These are phyloP conservation scores for Vitis rotundifolia DNA, from an alignment of 164 flowering plant genomes.

Conservation along the genomic window DNA sequence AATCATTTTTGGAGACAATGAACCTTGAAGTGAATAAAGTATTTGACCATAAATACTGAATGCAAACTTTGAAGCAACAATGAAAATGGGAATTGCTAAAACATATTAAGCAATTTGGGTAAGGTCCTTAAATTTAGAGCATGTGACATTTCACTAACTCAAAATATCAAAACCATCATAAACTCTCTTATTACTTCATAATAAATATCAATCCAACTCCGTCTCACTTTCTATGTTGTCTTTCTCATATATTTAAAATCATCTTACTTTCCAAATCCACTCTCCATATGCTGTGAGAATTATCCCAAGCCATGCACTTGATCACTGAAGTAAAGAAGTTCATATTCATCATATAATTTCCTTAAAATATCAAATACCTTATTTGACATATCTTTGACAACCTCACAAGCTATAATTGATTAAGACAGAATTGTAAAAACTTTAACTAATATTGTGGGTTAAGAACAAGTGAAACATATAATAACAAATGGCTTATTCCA, in stretches of 20 bases:
- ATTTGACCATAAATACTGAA: slow-evolving; percentile 17
- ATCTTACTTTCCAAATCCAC: too few relatives aligned
- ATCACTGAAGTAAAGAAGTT: too few relatives aligned
- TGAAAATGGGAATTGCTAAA: slow-evolving; percentile 3
- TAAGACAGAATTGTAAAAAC: background rate
- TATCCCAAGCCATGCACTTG: too few relatives aligned
- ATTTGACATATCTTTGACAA: background rate
- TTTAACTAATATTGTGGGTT: slow-evolving; percentile 3
- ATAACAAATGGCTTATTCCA: slow-evolving; percentile 4
- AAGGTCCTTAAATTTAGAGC: background rate
- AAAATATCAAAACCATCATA: slow-evolving; percentile 3
- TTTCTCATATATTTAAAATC: too few relatives aligned
- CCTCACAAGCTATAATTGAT: background rate
- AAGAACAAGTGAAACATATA: slow-evolving; percentile 9
- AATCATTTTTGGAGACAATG: slow-evolving; percentile 4
- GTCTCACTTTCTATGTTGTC: background rate
- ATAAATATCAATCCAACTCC: slow-evolving; percentile 13
- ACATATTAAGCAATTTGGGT: slow-evolving; percentile 11
- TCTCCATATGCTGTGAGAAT: too few relatives aligned
- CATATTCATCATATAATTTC: too few relatives aligned
- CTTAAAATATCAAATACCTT: too few relatives aligned
- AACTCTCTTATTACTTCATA: background rate
- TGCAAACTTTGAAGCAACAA: slow-evolving; percentile 5
- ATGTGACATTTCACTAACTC: background rate
- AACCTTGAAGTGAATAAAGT: slow-evolving; percentile 11